These are phyloP conservation scores for Nelumbo lutea DNA, from an alignment of 164 flowering plant genomes.

Conservation along the genomic window DNA sequence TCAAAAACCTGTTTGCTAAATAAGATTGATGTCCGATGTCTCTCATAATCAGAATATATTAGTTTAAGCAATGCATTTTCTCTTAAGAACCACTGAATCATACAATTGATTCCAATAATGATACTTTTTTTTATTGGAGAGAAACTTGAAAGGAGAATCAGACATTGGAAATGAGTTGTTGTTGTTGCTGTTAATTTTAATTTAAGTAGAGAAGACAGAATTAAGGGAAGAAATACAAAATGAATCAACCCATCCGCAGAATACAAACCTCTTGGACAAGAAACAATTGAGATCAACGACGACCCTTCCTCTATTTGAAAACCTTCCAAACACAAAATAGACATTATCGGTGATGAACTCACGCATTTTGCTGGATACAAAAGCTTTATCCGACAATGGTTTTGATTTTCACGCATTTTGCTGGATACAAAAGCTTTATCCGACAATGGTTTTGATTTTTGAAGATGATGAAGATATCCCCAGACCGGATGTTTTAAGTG, in stretches of 20 bases:
- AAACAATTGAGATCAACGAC: background rate
- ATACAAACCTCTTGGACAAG: slow-evolving; percentile 5
- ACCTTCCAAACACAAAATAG: slow-evolving; percentile 4
- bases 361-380: slow-evolving; percentile 4
- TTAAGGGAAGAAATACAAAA: slow-evolving; percentile 9
- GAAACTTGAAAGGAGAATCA: slow-evolving; percentile 33
- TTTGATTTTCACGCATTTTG: slow-evolving; percentile 1
- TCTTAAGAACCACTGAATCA: slow-evolving; percentile 9
- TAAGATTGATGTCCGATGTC: background rate
- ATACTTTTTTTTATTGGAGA: slow-evolving; percentile 43
- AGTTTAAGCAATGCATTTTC: slow-evolving; percentile 30
- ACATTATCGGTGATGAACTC: slow-evolving; percentile 22
- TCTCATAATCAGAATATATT: slow-evolving; percentile 35
- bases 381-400: slow-evolving; percentile 25
- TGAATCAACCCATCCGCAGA: slow-evolving; percentile 7
- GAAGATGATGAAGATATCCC: background rate
- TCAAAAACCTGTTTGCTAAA: background rate
- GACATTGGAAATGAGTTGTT: slow-evolving; percentile 7
- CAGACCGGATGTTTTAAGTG: background rate
- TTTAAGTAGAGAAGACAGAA: slow-evolving; percentile 13
- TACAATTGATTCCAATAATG: slow-evolving; percentile 26
- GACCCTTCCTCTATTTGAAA: background rate
- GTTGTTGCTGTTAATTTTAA: background rate
- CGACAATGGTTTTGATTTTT: slow-evolving; percentile 20
- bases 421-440: slow-evolving; percentile 17